Evolutionary conservation across 345 rosid species (phyloP).

Genomic region (Excoecaria agallocha): DNA sequence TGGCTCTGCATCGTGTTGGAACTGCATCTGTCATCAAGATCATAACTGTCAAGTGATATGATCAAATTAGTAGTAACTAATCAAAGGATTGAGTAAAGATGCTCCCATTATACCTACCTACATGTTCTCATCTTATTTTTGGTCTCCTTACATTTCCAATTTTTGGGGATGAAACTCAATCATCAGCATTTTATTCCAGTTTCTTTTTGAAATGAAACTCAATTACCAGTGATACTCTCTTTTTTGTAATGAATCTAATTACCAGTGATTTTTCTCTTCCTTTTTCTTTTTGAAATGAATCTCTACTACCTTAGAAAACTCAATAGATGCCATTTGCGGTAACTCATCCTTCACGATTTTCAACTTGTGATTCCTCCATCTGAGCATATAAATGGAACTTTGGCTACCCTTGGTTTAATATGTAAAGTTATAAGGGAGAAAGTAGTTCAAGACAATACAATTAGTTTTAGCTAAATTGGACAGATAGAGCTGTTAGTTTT

Average conservation of each 20-base stretch:
- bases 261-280: too few relatives aligned
- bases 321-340: too few relatives aligned
- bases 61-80: not conserved
- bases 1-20: conserved; percentile 87
- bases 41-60: conserved; percentile 59
- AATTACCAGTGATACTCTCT: not conserved
- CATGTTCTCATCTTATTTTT: not conserved
- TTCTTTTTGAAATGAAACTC: not conserved
- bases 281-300: not conserved
- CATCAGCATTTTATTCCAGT: not conserved
- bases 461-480: too few relatives aligned
- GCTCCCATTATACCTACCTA: not conserved
- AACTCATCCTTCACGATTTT: too few relatives aligned
- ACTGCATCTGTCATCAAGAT: conserved; percentile 93
- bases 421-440: too few relatives aligned
- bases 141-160: not conserved
- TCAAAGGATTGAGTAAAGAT: not conserved
- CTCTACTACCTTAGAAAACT: too few relatives aligned
- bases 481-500: not conserved
- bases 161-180: not conserved
- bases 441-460: too few relatives aligned
- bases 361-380: too few relatives aligned
- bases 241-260: too few relatives aligned
- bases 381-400: too few relatives aligned
- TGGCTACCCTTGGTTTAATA: too few relatives aligned